Evolutionary conservation across 495 filamentous ascomycete species (phyloP).

Genomic region (Xylaria flabelliformis): DNA sequence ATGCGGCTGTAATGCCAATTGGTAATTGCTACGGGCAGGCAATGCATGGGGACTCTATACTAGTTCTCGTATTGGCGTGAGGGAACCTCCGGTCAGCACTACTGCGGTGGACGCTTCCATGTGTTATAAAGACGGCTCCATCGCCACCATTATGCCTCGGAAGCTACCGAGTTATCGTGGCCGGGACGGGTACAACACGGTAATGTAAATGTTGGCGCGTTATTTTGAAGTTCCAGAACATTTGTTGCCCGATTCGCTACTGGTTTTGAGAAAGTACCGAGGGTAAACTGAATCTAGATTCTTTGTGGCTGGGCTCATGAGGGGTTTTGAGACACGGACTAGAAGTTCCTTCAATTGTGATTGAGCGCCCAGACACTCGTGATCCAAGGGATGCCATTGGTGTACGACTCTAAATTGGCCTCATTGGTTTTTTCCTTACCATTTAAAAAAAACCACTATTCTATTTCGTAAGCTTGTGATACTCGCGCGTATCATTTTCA

Average conservation of each 20-base stretch:
- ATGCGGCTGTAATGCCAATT: conserved; percentile 21
- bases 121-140: neutral
- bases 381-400: too few species aligned
- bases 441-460: too few species aligned
- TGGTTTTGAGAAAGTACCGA: neutral
- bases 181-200: neutral
- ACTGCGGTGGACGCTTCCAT: neutral
- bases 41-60: neutral
- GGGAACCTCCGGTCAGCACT: neutral
- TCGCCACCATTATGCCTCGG: neutral
- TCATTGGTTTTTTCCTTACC: too few species aligned
- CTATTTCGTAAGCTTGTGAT: too few species aligned
- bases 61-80: neutral
- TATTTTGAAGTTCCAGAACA: neutral
- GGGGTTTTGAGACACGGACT: neutral
- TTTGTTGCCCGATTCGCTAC: neutral
- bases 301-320: neutral
- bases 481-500: too few species aligned
- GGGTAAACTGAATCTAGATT: neutral
- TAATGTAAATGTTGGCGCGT: neutral
- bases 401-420: too few species aligned
- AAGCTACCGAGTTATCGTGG: neutral
- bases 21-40: neutral
- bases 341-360: neutral
- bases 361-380: neutral